Evolutionary conservation across 2,329 filamentous ascomycete genomes (phyloP).

Genomic region (Teratosphaeria nubilosa): DNA sequence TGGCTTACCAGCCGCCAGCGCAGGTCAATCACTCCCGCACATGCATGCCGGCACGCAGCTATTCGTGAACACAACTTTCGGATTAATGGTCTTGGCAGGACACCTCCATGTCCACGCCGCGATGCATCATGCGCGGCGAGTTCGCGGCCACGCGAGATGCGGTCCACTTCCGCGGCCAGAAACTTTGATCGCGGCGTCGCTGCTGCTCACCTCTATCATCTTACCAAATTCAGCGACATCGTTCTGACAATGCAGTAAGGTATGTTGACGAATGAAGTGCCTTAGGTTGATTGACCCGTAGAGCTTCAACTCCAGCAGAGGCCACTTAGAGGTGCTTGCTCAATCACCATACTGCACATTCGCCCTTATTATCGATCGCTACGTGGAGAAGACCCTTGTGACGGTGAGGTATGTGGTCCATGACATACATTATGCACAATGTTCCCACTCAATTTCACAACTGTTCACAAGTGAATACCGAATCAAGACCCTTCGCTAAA

Average conservation of each 20-base stretch:
- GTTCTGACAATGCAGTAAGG: neutral
- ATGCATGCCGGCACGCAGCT: conserved; percentile 4
- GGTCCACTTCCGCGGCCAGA: neutral
- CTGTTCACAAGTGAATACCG: too few species aligned
- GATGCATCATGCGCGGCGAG: neutral
- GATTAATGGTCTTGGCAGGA: neutral
- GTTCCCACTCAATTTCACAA: too few species aligned
- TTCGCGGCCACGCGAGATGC: neutral
- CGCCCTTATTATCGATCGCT: too few species aligned
- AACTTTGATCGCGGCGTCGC: neutral
- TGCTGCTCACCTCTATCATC: neutral
- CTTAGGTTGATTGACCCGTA: too few species aligned
- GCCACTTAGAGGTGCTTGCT: too few species aligned
- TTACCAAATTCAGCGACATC: neutral
- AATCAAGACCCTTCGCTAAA: too few species aligned
- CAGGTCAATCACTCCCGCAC: conserved; percentile 4
- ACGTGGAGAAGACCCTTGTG: too few species aligned
- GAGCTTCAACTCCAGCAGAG: too few species aligned
- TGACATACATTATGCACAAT: too few species aligned
- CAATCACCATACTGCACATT: too few species aligned
- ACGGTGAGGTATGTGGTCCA: too few species aligned
- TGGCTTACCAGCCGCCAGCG: conserved; percentile 7
- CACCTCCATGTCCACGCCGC: neutral
- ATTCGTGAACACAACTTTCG: neutral
- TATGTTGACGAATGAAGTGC: too few species aligned